Percentiles rank a stretch among this genome's conserved stretches.
Evolutionary conservation across 1,284 basidiomycete genomes (phyloP).

Genomic region (Leucoagaricus sp.): DNA sequence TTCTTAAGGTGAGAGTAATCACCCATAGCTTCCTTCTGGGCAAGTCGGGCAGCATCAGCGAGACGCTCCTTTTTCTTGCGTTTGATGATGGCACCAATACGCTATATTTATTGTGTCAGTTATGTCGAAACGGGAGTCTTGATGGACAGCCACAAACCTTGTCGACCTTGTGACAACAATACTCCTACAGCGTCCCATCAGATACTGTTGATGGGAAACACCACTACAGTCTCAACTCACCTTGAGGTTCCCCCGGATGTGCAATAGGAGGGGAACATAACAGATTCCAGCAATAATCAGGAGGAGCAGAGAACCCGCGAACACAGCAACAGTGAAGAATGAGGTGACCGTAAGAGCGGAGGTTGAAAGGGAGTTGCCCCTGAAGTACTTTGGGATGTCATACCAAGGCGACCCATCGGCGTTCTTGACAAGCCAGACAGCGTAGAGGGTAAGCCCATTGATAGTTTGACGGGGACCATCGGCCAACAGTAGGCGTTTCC

Average conservation of each 20-base stretch:
- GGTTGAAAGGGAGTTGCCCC: slow-evolving; percentile 71
- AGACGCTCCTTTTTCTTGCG: slow-evolving; percentile 88
- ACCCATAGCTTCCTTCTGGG: slow-evolving; percentile 88
- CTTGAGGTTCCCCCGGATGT: slow-evolving; percentile 96
- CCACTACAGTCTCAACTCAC: slow-evolving; percentile 35
- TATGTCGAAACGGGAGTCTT: slow-evolving; percentile 1
- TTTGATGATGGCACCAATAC: slow-evolving; percentile 93
- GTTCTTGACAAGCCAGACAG: slow-evolving; percentile 79
- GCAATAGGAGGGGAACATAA: slow-evolving; percentile 91
- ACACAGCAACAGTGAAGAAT: slow-evolving; percentile 89
- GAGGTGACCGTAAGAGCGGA: slow-evolving; percentile 86
- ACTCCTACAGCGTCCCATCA: slow-evolving; percentile 63
- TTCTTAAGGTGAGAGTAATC: slow-evolving; percentile 92
- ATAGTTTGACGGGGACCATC: slow-evolving; percentile 98
- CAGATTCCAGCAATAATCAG: slow-evolving; percentile 84
- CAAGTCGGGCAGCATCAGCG: slow-evolving; percentile 79
- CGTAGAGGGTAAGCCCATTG: slow-evolving; percentile 92
- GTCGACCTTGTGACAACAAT: slow-evolving; percentile 98
- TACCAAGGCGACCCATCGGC: slow-evolving; percentile 60
- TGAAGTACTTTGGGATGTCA: slow-evolving; percentile 69
- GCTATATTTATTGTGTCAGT: slow-evolving; percentile 34
- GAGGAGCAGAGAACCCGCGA: slow-evolving; percentile 80
- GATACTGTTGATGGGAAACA: background rate
- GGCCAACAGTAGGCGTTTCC: slow-evolving; percentile 93
- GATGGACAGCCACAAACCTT: slow-evolving; percentile 55